Evolutionary conservation across 2,329 filamentous ascomycete species (phyloP).

Genomic region (Neoascochyta sp.): DNA sequence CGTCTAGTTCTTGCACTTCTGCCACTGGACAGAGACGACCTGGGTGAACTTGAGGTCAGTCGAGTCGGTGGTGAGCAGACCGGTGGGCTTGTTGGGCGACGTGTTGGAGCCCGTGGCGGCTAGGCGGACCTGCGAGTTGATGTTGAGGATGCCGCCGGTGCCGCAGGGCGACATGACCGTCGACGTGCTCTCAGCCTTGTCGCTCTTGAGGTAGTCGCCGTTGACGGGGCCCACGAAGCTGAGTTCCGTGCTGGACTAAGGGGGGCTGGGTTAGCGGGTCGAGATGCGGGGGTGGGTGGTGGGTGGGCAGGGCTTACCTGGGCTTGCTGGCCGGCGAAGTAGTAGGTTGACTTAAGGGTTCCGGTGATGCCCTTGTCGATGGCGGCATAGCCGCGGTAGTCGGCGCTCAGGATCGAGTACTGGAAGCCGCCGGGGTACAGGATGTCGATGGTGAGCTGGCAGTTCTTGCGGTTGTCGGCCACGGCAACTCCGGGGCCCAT

Average conservation of each 20-base stretch:
- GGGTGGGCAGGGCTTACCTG: conserved; percentile 31
- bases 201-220: conserved; percentile 41
- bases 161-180: conserved; percentile 54
- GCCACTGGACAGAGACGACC: conserved; percentile 46
- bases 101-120: conserved; percentile 25
- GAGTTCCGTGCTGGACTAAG: conserved; percentile 38
- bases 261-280: conserved; percentile 5
- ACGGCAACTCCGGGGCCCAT: conserved; percentile 45
- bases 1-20: no score
- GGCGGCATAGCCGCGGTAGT: conserved; percentile 52
- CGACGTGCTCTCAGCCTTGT: conserved; percentile 44
- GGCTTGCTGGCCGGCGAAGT: conserved; percentile 48
- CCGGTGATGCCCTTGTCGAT: conserved; percentile 48
- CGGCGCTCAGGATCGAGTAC: conserved; percentile 51
- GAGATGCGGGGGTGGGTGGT: neutral
- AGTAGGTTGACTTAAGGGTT: conserved; percentile 52
- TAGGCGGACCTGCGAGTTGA: conserved; percentile 51
- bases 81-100: conserved; percentile 32
- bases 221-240: conserved; percentile 40
- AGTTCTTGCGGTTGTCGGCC: conserved; percentile 51
- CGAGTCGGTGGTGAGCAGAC: conserved; percentile 49
- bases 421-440: conserved; percentile 52
- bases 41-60: conserved; percentile 48
- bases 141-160: conserved; percentile 50
- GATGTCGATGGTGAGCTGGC: conserved; percentile 53